Evolutionary conservation across 257 asterid species (phyloP).

Genomic region (Paraleonurus japonicus): DNA sequence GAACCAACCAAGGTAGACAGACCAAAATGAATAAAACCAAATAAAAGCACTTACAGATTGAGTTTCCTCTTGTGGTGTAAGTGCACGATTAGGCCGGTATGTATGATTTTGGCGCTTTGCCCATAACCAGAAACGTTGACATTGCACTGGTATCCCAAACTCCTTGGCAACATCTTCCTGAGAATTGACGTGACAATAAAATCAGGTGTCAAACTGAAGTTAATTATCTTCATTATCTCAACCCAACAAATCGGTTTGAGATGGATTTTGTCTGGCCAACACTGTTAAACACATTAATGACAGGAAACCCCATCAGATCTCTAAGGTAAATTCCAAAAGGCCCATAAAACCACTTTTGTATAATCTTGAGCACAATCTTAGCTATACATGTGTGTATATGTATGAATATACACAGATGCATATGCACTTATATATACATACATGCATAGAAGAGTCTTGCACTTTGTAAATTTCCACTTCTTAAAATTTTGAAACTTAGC

Average conservation of each 20-base stretch:
- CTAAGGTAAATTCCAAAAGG: neutral
- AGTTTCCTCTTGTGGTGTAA: conserved; percentile 67
- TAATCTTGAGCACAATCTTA: neutral
- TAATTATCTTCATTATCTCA: neutral
- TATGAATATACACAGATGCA: neutral
- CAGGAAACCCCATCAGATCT: neutral
- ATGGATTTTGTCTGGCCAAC: neutral
- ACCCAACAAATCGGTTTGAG: conserved; percentile 11
- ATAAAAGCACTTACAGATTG: conserved; percentile 55
- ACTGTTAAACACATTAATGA: neutral
- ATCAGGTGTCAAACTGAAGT: conserved; percentile 13
- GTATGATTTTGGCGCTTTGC: conserved; percentile 92
- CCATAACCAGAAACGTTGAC: conserved; percentile 88
- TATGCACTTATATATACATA: neutral
- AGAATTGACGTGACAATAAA: conserved; percentile 24
- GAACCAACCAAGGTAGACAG: neutral
- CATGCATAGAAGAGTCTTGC: neutral
- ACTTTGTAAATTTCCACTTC: conserved; percentile 8
- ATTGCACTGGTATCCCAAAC: conserved; percentile 74
- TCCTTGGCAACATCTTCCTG: conserved; percentile 91
- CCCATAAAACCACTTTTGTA: neutral
- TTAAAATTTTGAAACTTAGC: conserved; percentile 1
- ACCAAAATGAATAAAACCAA: conserved; percentile 11
- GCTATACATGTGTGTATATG: neutral
- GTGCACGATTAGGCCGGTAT: conserved; percentile 81